These are phyloP conservation scores for Camelina laxa DNA, from an alignment of 345 rosid species.

Conservation along the genomic window DNA sequence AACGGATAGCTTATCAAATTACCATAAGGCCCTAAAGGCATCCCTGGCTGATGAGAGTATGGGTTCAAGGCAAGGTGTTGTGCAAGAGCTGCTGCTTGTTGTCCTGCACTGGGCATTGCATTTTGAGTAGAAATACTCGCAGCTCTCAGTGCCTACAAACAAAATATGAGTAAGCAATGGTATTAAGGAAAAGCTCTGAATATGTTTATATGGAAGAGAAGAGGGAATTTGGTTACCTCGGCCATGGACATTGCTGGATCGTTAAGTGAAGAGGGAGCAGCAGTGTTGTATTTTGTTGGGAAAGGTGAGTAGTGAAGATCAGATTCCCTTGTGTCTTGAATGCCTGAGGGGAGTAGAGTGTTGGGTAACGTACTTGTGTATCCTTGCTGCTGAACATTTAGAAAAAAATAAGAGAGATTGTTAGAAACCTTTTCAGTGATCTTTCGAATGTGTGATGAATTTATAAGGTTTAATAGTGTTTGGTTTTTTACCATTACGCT, in stretches of 20 bases:
- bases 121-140: conserved; percentile 61
- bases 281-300: conserved; percentile 62
- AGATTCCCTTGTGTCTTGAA: conserved; percentile 69
- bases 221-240: conserved; percentile 55
- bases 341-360: conserved; percentile 62
- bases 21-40: conserved; percentile 83
- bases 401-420: background rate
- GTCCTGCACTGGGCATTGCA: conserved; percentile 53
- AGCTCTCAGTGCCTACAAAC: conserved; percentile 66
- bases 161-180: background rate
- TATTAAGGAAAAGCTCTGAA: background rate
- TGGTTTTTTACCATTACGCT: conserved; percentile 61
- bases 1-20: conserved; percentile 86
- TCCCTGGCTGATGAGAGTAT: conserved; percentile 71
- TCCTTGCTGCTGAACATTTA: conserved; percentile 55
- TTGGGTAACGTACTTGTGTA: conserved; percentile 75
- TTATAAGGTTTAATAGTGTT: background rate
- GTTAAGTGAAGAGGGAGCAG: conserved; percentile 60
- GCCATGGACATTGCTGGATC: conserved; percentile 70
- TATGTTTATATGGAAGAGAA: background rate
- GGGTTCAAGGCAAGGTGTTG: conserved; percentile 90
- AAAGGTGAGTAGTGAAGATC: conserved; percentile 85
- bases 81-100: conserved; percentile 57
- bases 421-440: background rate
- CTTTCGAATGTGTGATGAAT: background rate